Conservation (phyloP, 306 rosid genomes). For the Gleditsia sinensis region DNA sequence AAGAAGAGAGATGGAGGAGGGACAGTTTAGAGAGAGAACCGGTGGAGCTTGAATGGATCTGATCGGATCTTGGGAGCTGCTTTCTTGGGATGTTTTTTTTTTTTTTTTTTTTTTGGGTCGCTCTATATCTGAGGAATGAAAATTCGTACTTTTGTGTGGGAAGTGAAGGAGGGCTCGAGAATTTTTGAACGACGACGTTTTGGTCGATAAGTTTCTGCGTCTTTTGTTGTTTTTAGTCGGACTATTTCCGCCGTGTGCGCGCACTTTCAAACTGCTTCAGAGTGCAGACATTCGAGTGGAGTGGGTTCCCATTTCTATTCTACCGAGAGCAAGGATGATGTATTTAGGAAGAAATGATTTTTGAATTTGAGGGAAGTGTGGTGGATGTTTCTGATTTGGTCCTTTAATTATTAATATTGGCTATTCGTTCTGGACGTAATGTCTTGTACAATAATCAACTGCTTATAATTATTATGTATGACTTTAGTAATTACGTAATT, state of each 20-base stretch:
- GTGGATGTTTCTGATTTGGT: conserved; percentile 10
- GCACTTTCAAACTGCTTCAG: background rate
- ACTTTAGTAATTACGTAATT: background rate
- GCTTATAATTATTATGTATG: background rate
- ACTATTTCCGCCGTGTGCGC: background rate
- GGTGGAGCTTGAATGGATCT: conserved; percentile 47
- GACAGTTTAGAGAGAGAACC: background rate
- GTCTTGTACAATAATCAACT: background rate
- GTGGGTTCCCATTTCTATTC: too few relatives aligned
- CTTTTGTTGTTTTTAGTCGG: background rate
- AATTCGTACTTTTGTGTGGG: conserved; percentile 8
- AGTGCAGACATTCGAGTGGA: too few relatives aligned
- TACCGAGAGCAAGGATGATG: background rate
- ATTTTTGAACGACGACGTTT: conserved; percentile 48
- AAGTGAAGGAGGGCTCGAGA: conserved; percentile 8
- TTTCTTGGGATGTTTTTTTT: conserved; percentile 40
- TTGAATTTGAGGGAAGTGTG: background rate
- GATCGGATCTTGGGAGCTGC: conserved; percentile 77
- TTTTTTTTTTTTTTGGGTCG: too few relatives aligned
- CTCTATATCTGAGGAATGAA: conserved; percentile 20
- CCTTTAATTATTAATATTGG: background rate
- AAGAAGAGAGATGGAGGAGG: background rate
- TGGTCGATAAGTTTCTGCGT: background rate
- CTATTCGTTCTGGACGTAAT: background rate
- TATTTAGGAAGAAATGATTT: background rate